Base-by-base conservation (phyloP, 1,284 basidiomycete species). In the Ustilago shanxiensis region DNA sequence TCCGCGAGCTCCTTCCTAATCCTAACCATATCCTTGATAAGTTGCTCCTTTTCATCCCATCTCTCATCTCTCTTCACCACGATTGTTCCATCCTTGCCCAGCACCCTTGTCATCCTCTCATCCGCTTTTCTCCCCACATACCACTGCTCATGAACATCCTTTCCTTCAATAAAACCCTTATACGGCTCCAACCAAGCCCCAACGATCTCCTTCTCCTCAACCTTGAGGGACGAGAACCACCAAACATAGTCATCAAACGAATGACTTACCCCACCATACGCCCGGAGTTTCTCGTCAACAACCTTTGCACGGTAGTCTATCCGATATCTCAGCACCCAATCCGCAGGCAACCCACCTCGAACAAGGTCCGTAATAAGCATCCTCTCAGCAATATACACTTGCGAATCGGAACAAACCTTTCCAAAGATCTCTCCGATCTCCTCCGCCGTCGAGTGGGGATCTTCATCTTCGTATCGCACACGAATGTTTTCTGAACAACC, bases 331-430 rank as follows among this genome's bases (percentile, higher is more conserved):
- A 78, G 49, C 1, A 80, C 50, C 6, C 60, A 31, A 0, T 52
- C 26, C 3, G 64, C 51, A 1, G 35, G 3, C 13, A 80, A 22
- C 0, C 73, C 69, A 3, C 61, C 61, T 1, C 35, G 2, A 44
- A 75, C 8, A 1, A 77, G 59, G 50, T 72, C 74, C 16, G 35
- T 29, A 24, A 77, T 24, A n/a, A 80, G 55, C 56, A 73, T 66
- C 11, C 79, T 54, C 52, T 78, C 53, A 11, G 79, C 71, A 14
- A 72, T 65, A 50, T 75, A 76, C 14, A 80, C 76, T 35, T 80
- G 79, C 6, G 68, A 71, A 53, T 80, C 75, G 31, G 68, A 56
- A 33, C 65, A 72, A 13, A 74, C 24, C 2, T 37, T 22, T 0
- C 75, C 76, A 35, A 78, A 78, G 3, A 61, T 59, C 22, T 61